Evolutionary conservation across 352 stramenopile genomes (phyloP).

Genomic region (Peronospora tabacina): DNA sequence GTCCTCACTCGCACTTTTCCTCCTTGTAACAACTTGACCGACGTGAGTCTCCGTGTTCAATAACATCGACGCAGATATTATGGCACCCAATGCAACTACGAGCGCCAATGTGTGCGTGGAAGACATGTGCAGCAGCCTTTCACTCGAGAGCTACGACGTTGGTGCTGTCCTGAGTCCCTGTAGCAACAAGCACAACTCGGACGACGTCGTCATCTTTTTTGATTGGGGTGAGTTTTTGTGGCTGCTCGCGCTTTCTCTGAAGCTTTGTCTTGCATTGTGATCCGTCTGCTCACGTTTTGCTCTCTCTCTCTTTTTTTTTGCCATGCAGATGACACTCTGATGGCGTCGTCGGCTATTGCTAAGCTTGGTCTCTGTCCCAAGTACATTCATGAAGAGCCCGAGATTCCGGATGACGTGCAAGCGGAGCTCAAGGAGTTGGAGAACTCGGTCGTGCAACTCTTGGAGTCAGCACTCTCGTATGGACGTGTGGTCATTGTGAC

Average conservation of each 20-base stretch:
- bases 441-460: conserved; percentile 59
- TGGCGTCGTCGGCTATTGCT: conserved; percentile 74
- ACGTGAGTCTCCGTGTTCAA: conserved; percentile 10
- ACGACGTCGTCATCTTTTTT: conserved; percentile 77
- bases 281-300: conserved; percentile 9
- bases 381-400: conserved; percentile 78
- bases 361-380: conserved; percentile 76
- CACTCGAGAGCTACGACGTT: conserved; percentile 51
- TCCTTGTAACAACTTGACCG: conserved; percentile 6
- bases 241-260: background rate
- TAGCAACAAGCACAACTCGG: conserved; percentile 34
- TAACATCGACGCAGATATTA: conserved; percentile 10
- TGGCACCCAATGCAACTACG: conserved; percentile 55
- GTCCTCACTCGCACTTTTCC: conserved; percentile 4
- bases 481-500: conserved; percentile 86
- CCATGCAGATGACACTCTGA: conserved; percentile 63
- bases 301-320: background rate
- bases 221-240: conserved; percentile 71
- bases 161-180: conserved; percentile 25
- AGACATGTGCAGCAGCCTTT: conserved; percentile 41
- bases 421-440: conserved; percentile 70
- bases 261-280: background rate
- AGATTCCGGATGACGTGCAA: conserved; percentile 65
- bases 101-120: conserved; percentile 58
- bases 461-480: conserved; percentile 62